phyloP scores from a whole-genome alignment of 192 early-diverging fungal species.

The Phycomyces nitens region DNA sequence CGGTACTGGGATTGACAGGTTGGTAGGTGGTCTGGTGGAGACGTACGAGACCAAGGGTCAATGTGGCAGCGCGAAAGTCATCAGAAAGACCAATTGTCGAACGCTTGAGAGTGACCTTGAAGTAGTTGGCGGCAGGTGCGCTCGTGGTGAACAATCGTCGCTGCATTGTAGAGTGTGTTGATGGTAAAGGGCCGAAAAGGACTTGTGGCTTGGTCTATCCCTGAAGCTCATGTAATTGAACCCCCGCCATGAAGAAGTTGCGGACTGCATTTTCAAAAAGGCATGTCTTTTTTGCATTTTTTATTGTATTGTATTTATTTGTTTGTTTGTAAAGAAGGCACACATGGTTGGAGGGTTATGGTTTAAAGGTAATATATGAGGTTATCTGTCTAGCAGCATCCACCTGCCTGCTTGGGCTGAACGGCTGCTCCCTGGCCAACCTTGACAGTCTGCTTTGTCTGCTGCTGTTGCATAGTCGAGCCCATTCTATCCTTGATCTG shows the following conservation, averaged over 20 bases:
- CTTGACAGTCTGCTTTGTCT: slow-evolving; percentile 33
- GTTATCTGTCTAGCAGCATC: slow-evolving; percentile 30
- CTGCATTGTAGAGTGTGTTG: slow-evolving; percentile 5
- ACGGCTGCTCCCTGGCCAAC: slow-evolving; percentile 37
- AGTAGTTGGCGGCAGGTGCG: slow-evolving; percentile 26
- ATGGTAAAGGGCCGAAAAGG: background rate
- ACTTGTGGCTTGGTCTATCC: too few species aligned
- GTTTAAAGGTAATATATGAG: background rate
- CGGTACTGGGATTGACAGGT: slow-evolving; percentile 41
- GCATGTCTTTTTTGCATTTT: background rate
- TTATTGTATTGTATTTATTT: background rate
- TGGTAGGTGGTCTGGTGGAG: slow-evolving; percentile 43
- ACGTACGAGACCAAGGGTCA: slow-evolving; percentile 34
- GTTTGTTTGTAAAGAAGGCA: background rate
- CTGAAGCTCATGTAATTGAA: too few species aligned
- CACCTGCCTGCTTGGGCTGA: slow-evolving; percentile 34
- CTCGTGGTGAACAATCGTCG: slow-evolving; percentile 21
- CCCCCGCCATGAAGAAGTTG: background rate
- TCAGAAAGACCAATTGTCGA: slow-evolving; percentile 44
- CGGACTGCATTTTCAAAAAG: background rate
- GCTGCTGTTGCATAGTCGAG: slow-evolving; percentile 32
- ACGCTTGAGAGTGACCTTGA: slow-evolving; percentile 45
- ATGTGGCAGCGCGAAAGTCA: slow-evolving; percentile 26
- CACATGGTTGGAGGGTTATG: background rate
- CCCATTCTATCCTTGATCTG: slow-evolving; percentile 94